Evolutionary conservation across 345 rosid genomes (phyloP).

Genomic region (Clausena lansium): DNA sequence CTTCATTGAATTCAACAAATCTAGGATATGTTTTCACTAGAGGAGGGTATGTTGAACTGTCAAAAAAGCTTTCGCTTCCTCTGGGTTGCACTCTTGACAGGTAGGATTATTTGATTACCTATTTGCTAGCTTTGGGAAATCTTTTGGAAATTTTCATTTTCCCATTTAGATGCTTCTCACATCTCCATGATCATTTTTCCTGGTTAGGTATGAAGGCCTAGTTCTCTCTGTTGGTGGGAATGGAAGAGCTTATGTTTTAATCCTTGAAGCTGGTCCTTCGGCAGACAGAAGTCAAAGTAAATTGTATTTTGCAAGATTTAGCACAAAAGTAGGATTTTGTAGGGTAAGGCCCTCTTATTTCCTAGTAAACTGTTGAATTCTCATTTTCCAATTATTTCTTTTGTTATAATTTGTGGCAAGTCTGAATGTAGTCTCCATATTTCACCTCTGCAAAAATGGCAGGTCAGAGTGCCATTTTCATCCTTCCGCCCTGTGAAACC

Average conservation of each 20-base stretch:
- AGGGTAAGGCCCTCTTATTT: slow-evolving; percentile 48
- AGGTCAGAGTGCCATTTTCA: slow-evolving; percentile 96
- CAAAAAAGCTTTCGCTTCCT: slow-evolving; percentile 76
- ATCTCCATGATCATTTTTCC: slow-evolving; percentile 1
- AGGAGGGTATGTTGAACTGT: slow-evolving; percentile 92
- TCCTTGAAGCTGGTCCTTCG: slow-evolving; percentile 96
- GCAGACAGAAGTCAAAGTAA: slow-evolving; percentile 84
- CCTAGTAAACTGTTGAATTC: neutral
- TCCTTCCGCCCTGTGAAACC: slow-evolving; percentile 92
- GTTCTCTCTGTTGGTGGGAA: slow-evolving; percentile 96
- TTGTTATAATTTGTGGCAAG: neutral
- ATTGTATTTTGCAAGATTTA: slow-evolving; percentile 83
- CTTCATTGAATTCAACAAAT: neutral
- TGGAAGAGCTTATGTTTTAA: slow-evolving; percentile 86
- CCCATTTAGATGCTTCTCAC: neutral
- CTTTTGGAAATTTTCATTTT: neutral
- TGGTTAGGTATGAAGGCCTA: slow-evolving; percentile 81
- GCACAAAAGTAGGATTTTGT: slow-evolving; percentile 89
- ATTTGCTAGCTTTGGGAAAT: neutral
- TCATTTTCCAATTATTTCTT: neutral
- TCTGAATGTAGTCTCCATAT: slow-evolving; percentile 15
- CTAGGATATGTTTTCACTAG: slow-evolving; percentile 85
- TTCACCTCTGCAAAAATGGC: slow-evolving; percentile 25
- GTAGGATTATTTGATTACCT: slow-evolving; percentile 31
- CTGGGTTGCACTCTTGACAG: slow-evolving; percentile 88